Evolutionary conservation across 148 eudicot species (phyloP).

Genomic region (Camellia lanceoleosa): DNA sequence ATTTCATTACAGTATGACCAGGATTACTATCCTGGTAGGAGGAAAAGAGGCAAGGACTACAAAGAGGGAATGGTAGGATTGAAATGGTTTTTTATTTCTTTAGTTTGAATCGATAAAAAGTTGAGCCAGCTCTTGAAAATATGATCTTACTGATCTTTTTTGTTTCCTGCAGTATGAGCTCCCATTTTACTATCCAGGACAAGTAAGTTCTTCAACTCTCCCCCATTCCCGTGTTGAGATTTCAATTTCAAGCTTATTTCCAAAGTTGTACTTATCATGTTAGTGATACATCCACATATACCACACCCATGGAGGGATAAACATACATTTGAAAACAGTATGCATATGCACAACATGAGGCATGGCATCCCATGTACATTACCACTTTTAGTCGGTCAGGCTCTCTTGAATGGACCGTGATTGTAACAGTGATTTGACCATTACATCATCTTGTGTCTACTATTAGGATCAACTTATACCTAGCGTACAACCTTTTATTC

Average conservation of each 20-base stretch:
- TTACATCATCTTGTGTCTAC: not conserved
- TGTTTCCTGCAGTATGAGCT: slow-evolving; percentile 81
- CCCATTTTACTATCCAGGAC: slow-evolving; percentile 98
- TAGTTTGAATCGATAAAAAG: slow-evolving; percentile 1
- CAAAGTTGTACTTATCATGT: not conserved
- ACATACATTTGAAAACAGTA: not conserved
- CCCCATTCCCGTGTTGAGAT: not conserved
- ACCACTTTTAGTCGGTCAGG: not conserved
- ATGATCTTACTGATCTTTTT: slow-evolving; percentile 18
- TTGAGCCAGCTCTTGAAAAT: slow-evolving; percentile 10
- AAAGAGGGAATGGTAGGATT: slow-evolving; percentile 86
- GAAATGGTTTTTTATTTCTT: not conserved
- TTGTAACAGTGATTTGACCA: not conserved
- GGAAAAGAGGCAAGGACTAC: slow-evolving; percentile 97
- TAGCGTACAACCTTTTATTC: not conserved
- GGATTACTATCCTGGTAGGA: slow-evolving; percentile 94
- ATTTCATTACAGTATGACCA: slow-evolving; percentile 71
- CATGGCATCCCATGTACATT: not conserved
- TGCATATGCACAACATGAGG: not conserved
- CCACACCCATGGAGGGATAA: not conserved
- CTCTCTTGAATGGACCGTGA: not conserved
- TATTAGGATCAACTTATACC: not conserved
- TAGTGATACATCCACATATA: not conserved
- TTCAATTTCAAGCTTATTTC: not conserved
- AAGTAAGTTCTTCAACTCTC: slow-evolving; percentile 52